Conservation (phyloP, 2,329 filamentous ascomycete genomes). For the Ampelomyces quisqualis region DNA sequence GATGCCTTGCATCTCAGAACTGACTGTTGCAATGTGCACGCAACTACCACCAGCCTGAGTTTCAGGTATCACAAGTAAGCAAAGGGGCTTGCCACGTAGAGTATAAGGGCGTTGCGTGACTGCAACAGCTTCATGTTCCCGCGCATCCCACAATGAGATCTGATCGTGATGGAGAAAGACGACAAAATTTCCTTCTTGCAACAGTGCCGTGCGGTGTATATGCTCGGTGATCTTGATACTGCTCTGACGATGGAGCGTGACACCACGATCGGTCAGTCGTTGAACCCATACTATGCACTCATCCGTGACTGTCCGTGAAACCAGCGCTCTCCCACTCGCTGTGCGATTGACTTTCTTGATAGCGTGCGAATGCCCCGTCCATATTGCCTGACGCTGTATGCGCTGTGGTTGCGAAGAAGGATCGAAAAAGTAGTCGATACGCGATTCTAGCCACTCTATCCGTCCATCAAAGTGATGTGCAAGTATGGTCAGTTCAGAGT, state of each 20-base stretch:
- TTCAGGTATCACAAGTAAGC: constrained; percentile 73
- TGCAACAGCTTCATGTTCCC: constrained; percentile 58
- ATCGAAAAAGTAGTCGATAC: constrained; percentile 78
- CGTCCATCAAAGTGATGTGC: constrained; percentile 83
- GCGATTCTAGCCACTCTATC: constrained; percentile 77
- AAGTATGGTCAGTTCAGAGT: constrained; percentile 69
- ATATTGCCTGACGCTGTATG: constrained; percentile 64
- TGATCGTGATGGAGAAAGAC: constrained; percentile 73
- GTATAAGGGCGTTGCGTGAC: constrained; percentile 62
- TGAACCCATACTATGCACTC: constrained; percentile 86
- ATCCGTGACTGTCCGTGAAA: constrained; percentile 76
- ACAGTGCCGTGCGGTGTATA: constrained; percentile 76
- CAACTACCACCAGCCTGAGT: constrained; percentile 53
- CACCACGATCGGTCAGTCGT: constrained; percentile 51
- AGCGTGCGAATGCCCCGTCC: constrained; percentile 80
- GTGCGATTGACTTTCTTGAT: constrained; percentile 87
- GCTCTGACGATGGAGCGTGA: constrained; percentile 65
- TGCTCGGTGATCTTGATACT: constrained; percentile 66
- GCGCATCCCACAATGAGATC: constrained; percentile 79
- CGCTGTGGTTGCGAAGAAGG: constrained; percentile 61
- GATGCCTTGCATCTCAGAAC: constrained; percentile 73
- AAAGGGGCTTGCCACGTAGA: constrained; percentile 70
- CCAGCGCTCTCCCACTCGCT: constrained; percentile 73
- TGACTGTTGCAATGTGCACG: constrained; percentile 76
- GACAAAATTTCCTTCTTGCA: constrained; percentile 75